Evolutionary conservation across 106 monocot species (phyloP).

Genomic region (Vanilla planifolia): DNA sequence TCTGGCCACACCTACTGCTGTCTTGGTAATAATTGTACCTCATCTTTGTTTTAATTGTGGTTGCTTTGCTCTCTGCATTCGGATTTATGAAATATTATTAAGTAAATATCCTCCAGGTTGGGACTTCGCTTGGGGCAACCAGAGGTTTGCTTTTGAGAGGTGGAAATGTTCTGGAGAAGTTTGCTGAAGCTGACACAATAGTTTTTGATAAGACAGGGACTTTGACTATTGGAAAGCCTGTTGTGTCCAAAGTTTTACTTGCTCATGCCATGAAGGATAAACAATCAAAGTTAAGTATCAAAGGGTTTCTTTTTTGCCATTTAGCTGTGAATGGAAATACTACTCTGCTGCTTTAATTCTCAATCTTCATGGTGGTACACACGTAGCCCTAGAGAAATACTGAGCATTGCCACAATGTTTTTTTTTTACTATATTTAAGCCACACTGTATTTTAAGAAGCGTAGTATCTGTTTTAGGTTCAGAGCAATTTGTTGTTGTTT

Average conservation of each 20-base stretch:
- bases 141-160: constrained; percentile 93
- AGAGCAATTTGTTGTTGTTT: too few species aligned
- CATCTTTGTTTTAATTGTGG: constrained; percentile 1
- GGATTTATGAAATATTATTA: not conserved
- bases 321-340: not conserved
- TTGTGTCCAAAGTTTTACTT: constrained; percentile 60
- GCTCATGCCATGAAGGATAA: constrained; percentile 14
- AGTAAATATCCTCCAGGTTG: constrained; percentile 46
- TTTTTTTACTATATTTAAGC: too few species aligned
- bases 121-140: constrained; percentile 92
- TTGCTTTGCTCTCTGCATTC: not conserved
- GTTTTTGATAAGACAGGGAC: constrained; percentile 99
- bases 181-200: constrained; percentile 79
- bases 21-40: constrained; percentile 52
- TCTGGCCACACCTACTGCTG: constrained; percentile 96
- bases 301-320: not conserved
- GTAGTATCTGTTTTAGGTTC: too few species aligned
- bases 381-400: too few species aligned
- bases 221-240: constrained; percentile 78
- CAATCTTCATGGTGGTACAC: too few species aligned
- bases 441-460: too few species aligned
- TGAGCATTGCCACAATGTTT: too few species aligned
- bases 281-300: constrained; percentile 45
- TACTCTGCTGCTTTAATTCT: too few species aligned
- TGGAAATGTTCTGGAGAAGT: constrained; percentile 90